Conservation (phyloP, 345 rosid species). For the Gossypium arboreum region DNA sequence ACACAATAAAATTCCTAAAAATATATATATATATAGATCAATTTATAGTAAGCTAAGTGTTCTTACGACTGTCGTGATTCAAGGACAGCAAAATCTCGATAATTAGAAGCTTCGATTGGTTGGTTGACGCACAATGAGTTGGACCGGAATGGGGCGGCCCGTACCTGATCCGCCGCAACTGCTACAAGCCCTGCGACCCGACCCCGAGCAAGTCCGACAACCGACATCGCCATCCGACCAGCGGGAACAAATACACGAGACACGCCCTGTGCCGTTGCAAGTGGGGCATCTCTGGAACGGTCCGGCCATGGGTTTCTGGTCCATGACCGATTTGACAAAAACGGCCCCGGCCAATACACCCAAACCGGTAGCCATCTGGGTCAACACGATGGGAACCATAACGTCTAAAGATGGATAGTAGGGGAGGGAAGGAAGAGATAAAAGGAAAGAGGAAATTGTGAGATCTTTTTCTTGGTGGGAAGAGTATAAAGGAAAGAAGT, state of each 20-base stretch:
- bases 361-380: constrained; percentile 78
- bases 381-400: constrained; percentile 74
- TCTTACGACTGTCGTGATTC: not conserved
- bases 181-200: constrained; percentile 72
- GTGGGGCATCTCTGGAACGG: constrained; percentile 58
- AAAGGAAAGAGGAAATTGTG: not conserved
- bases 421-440: not conserved
- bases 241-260: constrained; percentile 65
- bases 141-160: constrained; percentile 82
- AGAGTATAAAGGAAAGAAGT: constrained; percentile 18
- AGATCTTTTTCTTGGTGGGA: not conserved
- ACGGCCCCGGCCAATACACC: constrained; percentile 88
- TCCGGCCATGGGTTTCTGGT: constrained; percentile 89
- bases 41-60: not conserved
- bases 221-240: constrained; percentile 97
- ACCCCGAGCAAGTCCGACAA: constrained; percentile 83
- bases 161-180: constrained; percentile 93
- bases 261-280: constrained; percentile 87
- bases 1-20: not conserved
- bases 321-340: constrained; percentile 74
- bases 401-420: not conserved
- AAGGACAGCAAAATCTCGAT: not conserved
- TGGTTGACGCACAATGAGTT: constrained; percentile 52
- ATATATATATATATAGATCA: too few species aligned
- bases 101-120: constrained; percentile 36